A percentile compares a stretch with the other conserved stretches of the same genome.
Conservation (phyloP, 768 basidiomycete genomes). For the Xerocomellus chrysenteron region DNA sequence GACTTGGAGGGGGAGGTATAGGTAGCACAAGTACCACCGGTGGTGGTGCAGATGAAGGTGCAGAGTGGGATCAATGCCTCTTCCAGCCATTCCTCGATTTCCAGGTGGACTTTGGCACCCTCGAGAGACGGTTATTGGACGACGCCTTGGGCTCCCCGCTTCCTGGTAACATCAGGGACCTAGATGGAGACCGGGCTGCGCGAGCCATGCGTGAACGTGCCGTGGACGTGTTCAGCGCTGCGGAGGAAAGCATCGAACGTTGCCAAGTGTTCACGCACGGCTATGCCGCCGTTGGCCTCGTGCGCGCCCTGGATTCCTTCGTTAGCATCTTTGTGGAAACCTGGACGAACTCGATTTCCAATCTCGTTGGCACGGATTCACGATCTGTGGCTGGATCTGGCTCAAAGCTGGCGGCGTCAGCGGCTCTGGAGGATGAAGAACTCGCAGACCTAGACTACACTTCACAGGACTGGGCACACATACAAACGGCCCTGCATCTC, state of each 20-base stretch:
- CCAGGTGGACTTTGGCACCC: conserved; percentile 76
- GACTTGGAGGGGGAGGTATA: conserved; percentile 13
- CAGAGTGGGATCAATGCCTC: conserved; percentile 86
- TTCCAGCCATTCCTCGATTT: conserved; percentile 94
- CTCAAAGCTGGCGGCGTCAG: conserved; percentile 27
- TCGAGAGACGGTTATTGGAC: conserved; percentile 74
- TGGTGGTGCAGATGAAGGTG: conserved; percentile 20
- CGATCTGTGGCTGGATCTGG: conserved; percentile 32
- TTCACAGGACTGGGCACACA: conserved; percentile 82
- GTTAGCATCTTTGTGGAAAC: conserved; percentile 68
- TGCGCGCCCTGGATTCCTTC: conserved; percentile 71
- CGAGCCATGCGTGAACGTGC: conserved; percentile 73
- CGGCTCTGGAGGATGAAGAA: conserved; percentile 47
- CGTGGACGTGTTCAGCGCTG: conserved; percentile 69
- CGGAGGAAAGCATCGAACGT: conserved; percentile 77
- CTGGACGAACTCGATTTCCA: conserved; percentile 54
- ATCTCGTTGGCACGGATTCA: conserved; percentile 32
- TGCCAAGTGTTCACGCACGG: conserved; percentile 86
- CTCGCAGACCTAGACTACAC: conserved; percentile 84
- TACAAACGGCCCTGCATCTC: conserved; percentile 80
- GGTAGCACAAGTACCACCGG: conserved; percentile 4
- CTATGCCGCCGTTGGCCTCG: conserved; percentile 73
- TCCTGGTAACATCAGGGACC: conserved; percentile 20
- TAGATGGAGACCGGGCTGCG: conserved; percentile 46
- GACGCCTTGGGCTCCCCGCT: conserved; percentile 52